phyloP scores from a whole-genome alignment of 768 basidiomycete species.

The Calocybe gangraenosa region DNA sequence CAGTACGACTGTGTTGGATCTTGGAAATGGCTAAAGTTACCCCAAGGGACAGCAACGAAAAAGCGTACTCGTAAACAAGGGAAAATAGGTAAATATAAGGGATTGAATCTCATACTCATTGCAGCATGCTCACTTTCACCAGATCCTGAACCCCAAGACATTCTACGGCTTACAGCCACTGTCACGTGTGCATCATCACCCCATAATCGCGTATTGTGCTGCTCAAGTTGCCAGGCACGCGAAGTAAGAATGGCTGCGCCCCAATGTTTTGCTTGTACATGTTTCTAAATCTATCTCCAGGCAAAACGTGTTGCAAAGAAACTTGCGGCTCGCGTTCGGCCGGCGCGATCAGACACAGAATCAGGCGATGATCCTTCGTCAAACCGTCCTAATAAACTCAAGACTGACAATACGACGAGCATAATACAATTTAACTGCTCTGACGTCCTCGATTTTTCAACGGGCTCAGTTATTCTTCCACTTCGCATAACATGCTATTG shows the following conservation, averaged over 20 bases:
- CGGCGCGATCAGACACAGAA: constrained; percentile 73
- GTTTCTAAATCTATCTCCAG: constrained; percentile 31
- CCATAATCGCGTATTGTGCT: constrained; percentile 71
- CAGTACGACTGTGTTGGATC: constrained; percentile 82
- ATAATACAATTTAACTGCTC: constrained; percentile 97
- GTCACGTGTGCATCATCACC: constrained; percentile 83
- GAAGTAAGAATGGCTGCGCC: constrained; percentile 48
- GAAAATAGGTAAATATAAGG: constrained; percentile 57
- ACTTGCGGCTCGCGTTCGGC: constrained; percentile 78
- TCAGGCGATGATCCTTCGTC: constrained; percentile 47
- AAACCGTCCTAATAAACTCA: constrained; percentile 39
- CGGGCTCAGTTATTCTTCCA: constrained; percentile 85
- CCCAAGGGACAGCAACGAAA: constrained; percentile 81
- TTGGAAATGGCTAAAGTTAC: constrained; percentile 85
- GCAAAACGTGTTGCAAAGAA: constrained; percentile 90
- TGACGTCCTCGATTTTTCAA: constrained; percentile 82
- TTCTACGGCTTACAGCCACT: constrained; percentile 65
- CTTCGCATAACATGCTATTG: constrained; percentile 98
- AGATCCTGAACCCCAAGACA: constrained; percentile 69
- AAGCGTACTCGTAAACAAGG: constrained; percentile 79
- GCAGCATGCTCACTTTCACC: constrained; percentile 16
- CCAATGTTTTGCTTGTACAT: constrained; percentile 3
- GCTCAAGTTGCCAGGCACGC: constrained; percentile 83
- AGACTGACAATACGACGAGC: constrained; percentile 66
- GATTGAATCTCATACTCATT: constrained; percentile 10